Evolutionary conservation across 108 stramenopile species (phyloP).

Genomic region (Cyclotella sp.): DNA sequence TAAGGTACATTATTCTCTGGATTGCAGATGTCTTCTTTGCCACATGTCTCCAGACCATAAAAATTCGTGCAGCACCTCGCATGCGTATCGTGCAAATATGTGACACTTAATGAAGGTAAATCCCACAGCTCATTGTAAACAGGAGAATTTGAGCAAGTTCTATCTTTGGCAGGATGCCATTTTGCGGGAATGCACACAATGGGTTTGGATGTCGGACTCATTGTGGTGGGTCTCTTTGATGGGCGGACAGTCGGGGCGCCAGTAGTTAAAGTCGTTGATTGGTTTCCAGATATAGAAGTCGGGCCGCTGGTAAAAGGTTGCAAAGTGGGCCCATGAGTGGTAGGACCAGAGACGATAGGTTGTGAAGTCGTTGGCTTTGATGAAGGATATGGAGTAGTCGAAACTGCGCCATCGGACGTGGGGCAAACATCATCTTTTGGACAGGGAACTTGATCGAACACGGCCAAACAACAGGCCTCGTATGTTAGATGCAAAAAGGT

Average conservation of each 20-base stretch:
- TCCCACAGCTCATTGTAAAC: constrained; percentile 5
- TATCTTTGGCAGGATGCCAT: constrained; percentile 7
- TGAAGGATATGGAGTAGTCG: background rate
- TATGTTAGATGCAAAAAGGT: background rate
- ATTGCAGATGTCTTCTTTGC: background rate
- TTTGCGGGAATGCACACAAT: background rate
- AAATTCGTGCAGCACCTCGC: background rate
- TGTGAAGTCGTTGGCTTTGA: background rate
- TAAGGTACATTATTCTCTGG: background rate
- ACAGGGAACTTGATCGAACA: background rate
- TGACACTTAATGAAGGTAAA: background rate
- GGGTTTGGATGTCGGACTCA: background rate
- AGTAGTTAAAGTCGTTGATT: background rate
- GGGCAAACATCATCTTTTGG: background rate
- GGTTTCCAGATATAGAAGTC: background rate
- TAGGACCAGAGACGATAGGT: too few species aligned
- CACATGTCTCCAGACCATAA: constrained; percentile 1
- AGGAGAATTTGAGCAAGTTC: constrained; percentile 2
- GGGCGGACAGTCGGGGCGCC: background rate
- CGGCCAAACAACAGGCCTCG: background rate
- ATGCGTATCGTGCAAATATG: constrained; percentile 8
- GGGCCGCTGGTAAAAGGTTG: background rate
- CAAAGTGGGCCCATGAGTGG: background rate
- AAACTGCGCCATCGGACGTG: background rate
- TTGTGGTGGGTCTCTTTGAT: too few species aligned